phyloP scores from a whole-genome alignment of 495 filamentous ascomycete species.

The Aspergillus funiculosus region DNA sequence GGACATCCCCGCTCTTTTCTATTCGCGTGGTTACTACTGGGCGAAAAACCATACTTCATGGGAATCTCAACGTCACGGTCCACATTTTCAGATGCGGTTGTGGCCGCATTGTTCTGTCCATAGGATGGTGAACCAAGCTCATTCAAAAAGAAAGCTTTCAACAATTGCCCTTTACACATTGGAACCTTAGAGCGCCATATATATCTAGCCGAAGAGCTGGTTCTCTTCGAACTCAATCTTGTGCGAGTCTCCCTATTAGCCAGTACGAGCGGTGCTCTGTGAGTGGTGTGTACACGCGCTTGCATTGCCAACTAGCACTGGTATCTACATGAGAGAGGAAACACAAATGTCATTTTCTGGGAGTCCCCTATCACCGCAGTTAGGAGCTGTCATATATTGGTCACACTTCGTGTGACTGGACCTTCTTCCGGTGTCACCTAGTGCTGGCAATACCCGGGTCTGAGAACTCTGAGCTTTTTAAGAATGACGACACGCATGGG shows the following conservation, averaged over 20 bases:
- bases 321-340: too few species aligned
- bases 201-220: background rate
- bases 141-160: slow-evolving; percentile 7
- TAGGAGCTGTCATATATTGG: background rate
- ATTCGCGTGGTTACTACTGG: slow-evolving; percentile 10
- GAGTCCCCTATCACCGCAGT: background rate
- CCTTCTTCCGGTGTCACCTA: background rate
- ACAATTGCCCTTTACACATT: slow-evolving; percentile 2
- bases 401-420: slow-evolving; percentile 7
- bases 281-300: background rate
- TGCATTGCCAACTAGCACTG: slow-evolving; percentile 2
- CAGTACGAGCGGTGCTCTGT: background rate
- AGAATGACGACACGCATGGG: too few species aligned
- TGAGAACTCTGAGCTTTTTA: too few species aligned
- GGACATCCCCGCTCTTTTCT: slow-evolving; percentile 12
- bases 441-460: too few species aligned
- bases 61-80: too few species aligned
- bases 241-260: slow-evolving; percentile 10
- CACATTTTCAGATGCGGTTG: too few species aligned
- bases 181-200: slow-evolving; percentile 1
- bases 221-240: background rate
- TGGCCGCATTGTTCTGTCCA: background rate
- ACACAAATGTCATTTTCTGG: background rate
- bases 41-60: slow-evolving; percentile 11
- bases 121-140: background rate